Base-by-base conservation (phyloP, 2,329 filamentous ascomycete species). In the Fusarium succisae region DNA sequence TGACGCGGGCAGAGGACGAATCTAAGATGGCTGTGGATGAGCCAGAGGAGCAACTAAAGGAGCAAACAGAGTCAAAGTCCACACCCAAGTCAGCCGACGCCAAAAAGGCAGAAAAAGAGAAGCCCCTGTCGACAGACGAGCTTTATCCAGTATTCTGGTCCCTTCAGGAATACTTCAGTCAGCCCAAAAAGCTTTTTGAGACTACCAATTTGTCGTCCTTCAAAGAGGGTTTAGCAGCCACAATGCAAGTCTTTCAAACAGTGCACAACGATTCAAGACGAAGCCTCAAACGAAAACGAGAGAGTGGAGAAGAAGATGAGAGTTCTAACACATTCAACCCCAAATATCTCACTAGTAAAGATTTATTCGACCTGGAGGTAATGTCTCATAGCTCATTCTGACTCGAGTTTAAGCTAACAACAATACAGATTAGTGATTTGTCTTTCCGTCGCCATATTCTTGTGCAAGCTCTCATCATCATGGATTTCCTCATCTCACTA, bases 321-420 rank as follows among this genome's bases (percentile, higher is more conserved):
- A 72, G 73, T 22, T 73, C 77, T 3, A 82, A 81, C 60, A 76
- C 80, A 30, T 98, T 98, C 84, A 99, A 99, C 78, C 96, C 97
- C 3, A 99, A 98, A 80, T 99, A 99, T 81, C 88, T 99, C 24
- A 99, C 96, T n/a, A 98, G 95, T 81, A 90, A 93, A 74, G 97
- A 99, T 81, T 87, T 99, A 3, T 99, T 99, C 82, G 94, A 97
- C 78, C 89, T 99, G 51, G 96, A 99, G 88, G 93, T 94, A 87
- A 69, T 51, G 32, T 61, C 20, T 30, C 13, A 6, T 10, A 17
- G 9, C 20, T 24, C 28, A 13, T 15, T 14, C 32, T 14, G 6
- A 24, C n/a, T 8, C 32, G 7, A 45, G 12, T 30, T n/a, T 28
- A 38, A 60, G 72, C 80, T 83, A 67, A 78, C 62, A 78, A 59